These are phyloP conservation scores for Agaricus blazei DNA, from an alignment of 768 basidiomycete genomes.

Conservation along the genomic window DNA sequence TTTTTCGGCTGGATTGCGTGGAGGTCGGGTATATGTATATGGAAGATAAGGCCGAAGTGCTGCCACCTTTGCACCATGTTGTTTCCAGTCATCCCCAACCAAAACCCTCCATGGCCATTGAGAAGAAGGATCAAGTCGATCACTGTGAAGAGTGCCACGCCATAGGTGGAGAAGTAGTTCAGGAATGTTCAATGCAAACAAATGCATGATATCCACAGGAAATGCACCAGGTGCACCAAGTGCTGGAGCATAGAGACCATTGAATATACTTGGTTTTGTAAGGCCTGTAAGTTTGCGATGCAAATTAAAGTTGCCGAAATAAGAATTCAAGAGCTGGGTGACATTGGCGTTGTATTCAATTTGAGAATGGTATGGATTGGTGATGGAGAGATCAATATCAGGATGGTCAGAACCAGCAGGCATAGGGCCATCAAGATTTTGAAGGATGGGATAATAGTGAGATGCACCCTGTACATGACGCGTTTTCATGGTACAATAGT, in stretches of 20 bases:
- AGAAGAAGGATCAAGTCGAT: slow-evolving; percentile 7
- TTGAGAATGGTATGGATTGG: not conserved
- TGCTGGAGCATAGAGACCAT: slow-evolving; percentile 19
- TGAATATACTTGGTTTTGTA: slow-evolving; percentile 29
- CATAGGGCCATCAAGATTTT: not conserved
- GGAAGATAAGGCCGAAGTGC: no score
- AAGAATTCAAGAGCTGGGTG: not conserved
- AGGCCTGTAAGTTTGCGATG: slow-evolving; percentile 28
- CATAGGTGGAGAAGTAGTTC: slow-evolving; percentile 31
- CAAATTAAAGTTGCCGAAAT: slow-evolving; percentile 16
- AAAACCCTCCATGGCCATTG: slow-evolving; percentile 19
- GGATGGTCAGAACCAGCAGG: slow-evolving; percentile 15
- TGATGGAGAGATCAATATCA: slow-evolving; percentile 16
- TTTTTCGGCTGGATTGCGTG: no score
- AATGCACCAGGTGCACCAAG: slow-evolving; percentile 23
- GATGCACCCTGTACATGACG: no score
- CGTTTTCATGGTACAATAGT: no score
- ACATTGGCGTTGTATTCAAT: not conserved
- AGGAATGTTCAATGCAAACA: slow-evolving; percentile 26
- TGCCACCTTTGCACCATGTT: no score
- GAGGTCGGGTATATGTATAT: no score
- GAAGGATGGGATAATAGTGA: no score
- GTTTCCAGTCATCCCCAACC: slow-evolving; percentile 17
- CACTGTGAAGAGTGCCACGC: slow-evolving; percentile 24
- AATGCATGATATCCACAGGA: slow-evolving; percentile 36